A percentile compares a stretch with the other conserved stretches of the same genome.
Conservation (phyloP, 495 filamentous ascomycete genomes). For the Talaromyces nanjingensis region DNA sequence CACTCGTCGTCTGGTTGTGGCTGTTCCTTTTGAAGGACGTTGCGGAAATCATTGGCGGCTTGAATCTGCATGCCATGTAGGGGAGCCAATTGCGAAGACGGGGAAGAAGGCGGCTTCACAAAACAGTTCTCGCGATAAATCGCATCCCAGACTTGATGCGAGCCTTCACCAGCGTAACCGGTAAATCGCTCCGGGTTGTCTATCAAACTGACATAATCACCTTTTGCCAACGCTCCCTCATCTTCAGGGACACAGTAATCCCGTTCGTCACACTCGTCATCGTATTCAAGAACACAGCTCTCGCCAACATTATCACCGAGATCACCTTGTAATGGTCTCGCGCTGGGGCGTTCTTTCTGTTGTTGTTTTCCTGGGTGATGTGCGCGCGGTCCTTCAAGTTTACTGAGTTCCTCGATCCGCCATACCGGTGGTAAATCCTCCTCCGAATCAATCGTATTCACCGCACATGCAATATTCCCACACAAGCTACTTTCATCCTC, state of each 20-base stretch:
- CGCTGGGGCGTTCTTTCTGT: conserved; percentile 57
- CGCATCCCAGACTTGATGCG: conserved; percentile 88
- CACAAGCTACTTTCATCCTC: conserved; percentile 88
- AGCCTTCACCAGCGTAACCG: conserved; percentile 76
- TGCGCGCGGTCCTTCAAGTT: conserved; percentile 86
- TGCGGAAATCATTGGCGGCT: conserved; percentile 77
- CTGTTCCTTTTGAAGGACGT: conserved; percentile 68
- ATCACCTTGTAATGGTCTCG: conserved; percentile 70
- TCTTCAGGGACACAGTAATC: conserved; percentile 98
- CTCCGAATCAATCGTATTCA: conserved; percentile 94
- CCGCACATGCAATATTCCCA: conserved; percentile 93
- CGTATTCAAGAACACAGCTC: conserved; percentile 93
- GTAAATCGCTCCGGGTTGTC: conserved; percentile 96
- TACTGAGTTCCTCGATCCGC: conserved; percentile 86
- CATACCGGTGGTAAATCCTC: conserved; percentile 87
- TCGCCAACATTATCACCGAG: conserved; percentile 85
- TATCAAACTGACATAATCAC: conserved; percentile 90
- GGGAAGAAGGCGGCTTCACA: conserved; percentile 52
- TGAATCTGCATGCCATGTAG: conserved; percentile 37
- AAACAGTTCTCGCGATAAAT: conserved; percentile 99
- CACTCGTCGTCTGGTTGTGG: conserved; percentile 81
- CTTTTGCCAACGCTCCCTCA: conserved; percentile 75
- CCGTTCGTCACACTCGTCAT: conserved; percentile 94
- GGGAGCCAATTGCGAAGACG: conserved; percentile 23
- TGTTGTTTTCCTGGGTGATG: conserved; percentile 72